Evolutionary conservation across 306 rosid species (phyloP).

Genomic region (Dalbergia cochinchinensis): DNA sequence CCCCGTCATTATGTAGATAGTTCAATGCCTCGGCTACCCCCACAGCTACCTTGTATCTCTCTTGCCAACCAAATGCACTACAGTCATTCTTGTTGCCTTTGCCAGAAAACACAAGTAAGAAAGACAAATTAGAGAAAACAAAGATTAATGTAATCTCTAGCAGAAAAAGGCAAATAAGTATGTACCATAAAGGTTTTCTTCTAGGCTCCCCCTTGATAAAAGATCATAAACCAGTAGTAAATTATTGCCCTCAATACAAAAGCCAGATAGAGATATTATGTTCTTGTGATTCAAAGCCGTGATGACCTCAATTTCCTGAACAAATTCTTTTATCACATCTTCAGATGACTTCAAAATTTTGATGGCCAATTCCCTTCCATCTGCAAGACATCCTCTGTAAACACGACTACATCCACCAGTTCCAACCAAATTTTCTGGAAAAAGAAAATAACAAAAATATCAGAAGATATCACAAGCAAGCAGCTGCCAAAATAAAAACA

Average conservation of each 20-base stretch:
- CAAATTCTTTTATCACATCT: constrained; percentile 72
- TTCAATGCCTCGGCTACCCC: constrained; percentile 89
- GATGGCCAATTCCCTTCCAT: constrained; percentile 87
- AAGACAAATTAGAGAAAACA: constrained; percentile 33
- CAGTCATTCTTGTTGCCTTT: constrained; percentile 72
- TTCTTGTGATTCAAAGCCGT: constrained; percentile 80
- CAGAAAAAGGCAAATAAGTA: constrained; percentile 37
- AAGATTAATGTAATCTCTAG: constrained; percentile 23
- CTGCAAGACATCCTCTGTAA: constrained; percentile 81
- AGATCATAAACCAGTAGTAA: constrained; percentile 79
- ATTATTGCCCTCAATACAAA: constrained; percentile 71
- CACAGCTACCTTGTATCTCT: constrained; percentile 84
- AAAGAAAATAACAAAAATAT: constrained; percentile 32
- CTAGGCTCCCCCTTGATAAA: constrained; percentile 92
- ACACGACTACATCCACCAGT: constrained; percentile 92
- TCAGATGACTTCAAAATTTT: constrained; percentile 87
- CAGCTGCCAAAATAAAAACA: constrained; percentile 18
- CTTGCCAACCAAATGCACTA: constrained; percentile 74
- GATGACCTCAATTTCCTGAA: constrained; percentile 85
- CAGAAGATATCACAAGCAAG: constrained; percentile 46
- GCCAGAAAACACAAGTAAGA: constrained; percentile 46
- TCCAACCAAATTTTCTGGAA: constrained; percentile 84
- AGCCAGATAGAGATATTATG: constrained; percentile 82
- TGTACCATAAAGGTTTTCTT: constrained; percentile 91
- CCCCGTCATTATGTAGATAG: constrained; percentile 77